phyloP scores from a whole-genome alignment of 805 yeast species.

The Schizosaccharomyces japonicus region DNA sequence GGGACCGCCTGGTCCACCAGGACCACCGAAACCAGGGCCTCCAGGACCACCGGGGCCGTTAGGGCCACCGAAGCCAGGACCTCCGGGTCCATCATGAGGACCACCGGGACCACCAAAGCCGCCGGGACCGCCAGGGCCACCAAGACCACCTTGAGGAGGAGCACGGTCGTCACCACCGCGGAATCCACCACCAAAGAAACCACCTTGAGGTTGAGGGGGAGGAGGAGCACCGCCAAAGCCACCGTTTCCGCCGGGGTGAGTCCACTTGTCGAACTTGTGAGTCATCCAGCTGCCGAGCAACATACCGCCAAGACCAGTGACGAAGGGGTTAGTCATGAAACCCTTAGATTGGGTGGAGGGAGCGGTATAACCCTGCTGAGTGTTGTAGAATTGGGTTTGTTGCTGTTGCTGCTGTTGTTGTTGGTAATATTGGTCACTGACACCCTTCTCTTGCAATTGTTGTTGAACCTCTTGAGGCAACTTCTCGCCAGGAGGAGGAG shows the following conservation, averaged over 20 bases:
- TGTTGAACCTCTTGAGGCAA: no score
- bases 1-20: no score
- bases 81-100: no score
- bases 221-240: not conserved
- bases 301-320: not conserved
- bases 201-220: not conserved
- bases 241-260: not conserved
- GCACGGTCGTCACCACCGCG: not conserved
- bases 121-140: no score
- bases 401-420: no score
- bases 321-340: not conserved
- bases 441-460: no score
- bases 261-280: not conserved
- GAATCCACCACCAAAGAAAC: not conserved
- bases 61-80: not conserved
- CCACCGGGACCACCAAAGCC: no score
- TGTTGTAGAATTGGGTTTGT: no score
- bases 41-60: not conserved
- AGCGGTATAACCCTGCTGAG: no score
- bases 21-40: not conserved
- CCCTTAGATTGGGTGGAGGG: no score
- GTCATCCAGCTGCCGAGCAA: not conserved
- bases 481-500: not conserved
- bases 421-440: no score
- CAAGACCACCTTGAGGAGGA: not conserved